These are phyloP conservation scores for Irpex lacteus DNA, from an alignment of 1,284 basidiomycete species.

Conservation along the genomic window DNA sequence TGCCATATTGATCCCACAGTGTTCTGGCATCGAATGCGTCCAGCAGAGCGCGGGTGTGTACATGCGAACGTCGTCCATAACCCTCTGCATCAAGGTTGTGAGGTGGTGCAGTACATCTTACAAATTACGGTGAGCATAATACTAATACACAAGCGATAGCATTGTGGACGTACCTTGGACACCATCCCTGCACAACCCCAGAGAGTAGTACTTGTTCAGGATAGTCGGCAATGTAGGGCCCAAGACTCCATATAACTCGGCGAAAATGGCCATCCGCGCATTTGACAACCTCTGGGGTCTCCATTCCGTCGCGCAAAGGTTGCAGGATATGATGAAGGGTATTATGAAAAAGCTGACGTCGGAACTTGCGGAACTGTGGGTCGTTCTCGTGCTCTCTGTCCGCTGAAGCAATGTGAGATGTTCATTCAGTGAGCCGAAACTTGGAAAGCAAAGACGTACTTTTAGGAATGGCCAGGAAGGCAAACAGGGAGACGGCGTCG, in stretches of 20 bases:
- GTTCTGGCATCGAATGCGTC: background rate
- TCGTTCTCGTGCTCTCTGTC: background rate
- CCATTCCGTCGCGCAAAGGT: background rate
- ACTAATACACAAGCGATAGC: background rate
- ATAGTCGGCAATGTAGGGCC: background rate
- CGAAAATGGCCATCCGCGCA: background rate
- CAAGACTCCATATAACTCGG: background rate
- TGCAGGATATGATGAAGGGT: background rate
- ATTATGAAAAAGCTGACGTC: background rate
- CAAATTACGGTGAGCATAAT: background rate
- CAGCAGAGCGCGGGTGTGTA: background rate
- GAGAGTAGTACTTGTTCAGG: background rate
- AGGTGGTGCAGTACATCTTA: background rate
- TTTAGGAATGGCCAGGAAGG: background rate
- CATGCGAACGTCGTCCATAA: background rate
- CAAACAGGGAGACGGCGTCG: background rate
- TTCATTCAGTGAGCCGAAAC: background rate
- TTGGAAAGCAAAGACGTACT: background rate
- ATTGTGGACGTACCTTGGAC: background rate
- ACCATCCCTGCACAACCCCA: background rate
- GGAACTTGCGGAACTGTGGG: background rate
- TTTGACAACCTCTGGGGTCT: background rate
- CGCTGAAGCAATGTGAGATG: no score
- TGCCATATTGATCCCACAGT: background rate
- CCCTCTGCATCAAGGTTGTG: background rate